Evolutionary conservation across 768 basidiomycete genomes (phyloP), one percentile per base, ranked within the genome.

Genomic region (Suillus weaverae): DNA sequence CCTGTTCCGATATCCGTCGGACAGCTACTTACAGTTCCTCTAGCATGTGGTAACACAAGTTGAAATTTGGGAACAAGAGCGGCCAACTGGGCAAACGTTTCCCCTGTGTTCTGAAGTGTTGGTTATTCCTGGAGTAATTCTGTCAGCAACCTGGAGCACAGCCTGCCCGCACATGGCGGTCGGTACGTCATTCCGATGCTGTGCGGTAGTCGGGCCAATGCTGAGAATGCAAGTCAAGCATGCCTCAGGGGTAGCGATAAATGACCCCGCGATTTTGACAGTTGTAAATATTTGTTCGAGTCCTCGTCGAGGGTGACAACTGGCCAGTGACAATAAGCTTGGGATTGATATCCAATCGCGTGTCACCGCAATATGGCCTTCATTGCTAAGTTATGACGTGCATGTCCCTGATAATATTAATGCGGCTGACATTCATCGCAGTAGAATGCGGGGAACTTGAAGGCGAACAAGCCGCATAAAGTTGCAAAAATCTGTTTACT

Each of bases 261-360:
- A 41, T 59, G 38, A 32, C 57, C 57, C 57, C 57, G 57, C 38
- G 57, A 41, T 30, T 39, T 59, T 59, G 57, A 59, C 39, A 7
- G 39, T 13, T 39, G 8, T 4, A 26, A 39, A 57, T 39, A n/a
- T n/a, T n/a, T n/a, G 38, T 16, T 38, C 26, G 14, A 30, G 26
- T 26, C 22, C 35, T 57, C 54, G 33, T n/a, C n/a, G n/a, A n/a
- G 36, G n/a, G 14, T 18, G 50, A 51, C 50, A 14, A 2, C 39
- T 43, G 20, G 26, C n/a, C n/a, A n/a, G n/a, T 30, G 22, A 32
- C 16, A 22, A 8, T 7, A 13, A 14, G 5, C 35, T 36, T 36
- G 7, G 36, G 14, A 30, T 39, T 30, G 56, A 53, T 53, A 18
- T 32, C 30, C 30, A 11, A 53, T 53, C 18, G 9, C 18, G 4